Evolutionary conservation across 192 early-diverging fungal species (phyloP).

Genomic region (Diversispora epigaea): DNA sequence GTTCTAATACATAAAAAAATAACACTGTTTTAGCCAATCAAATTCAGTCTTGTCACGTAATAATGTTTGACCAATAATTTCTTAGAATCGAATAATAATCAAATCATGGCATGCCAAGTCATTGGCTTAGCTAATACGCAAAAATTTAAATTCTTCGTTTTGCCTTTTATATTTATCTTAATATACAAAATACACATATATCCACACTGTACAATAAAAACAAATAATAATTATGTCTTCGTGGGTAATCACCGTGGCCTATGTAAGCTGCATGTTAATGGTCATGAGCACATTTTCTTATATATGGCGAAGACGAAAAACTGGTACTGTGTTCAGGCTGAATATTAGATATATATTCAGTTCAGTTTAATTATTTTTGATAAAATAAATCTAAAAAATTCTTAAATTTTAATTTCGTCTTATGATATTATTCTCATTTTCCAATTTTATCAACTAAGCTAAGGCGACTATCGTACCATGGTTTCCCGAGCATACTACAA

Average conservation of each 20-base stretch:
- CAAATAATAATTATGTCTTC: constrained; percentile 5
- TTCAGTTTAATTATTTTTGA: not conserved
- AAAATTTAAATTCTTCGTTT: too few relatives aligned
- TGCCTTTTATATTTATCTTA: too few relatives aligned
- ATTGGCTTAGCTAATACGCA: too few relatives aligned
- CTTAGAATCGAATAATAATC: too few relatives aligned
- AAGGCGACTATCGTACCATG: constrained; percentile 53
- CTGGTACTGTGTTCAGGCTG: not conserved
- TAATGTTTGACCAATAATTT: too few relatives aligned
- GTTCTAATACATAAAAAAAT: too few relatives aligned
- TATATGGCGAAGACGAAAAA: constrained; percentile 32
- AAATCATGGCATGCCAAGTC: too few relatives aligned
- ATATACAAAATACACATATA: too few relatives aligned
- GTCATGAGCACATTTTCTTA: constrained; percentile 34
- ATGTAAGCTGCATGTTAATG: constrained; percentile 17
- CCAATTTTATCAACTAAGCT: not conserved
- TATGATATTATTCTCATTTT: not conserved
- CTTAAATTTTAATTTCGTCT: not conserved
- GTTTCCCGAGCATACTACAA: constrained; percentile 64
- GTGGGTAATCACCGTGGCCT: not conserved
- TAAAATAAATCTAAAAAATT: not conserved
- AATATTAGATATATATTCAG: not conserved
- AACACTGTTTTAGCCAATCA: too few relatives aligned
- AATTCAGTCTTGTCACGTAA: too few relatives aligned
- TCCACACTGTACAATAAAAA: too few relatives aligned